Percentiles rank a stretch among this genome's conserved stretches.
Evolutionary conservation across 768 basidiomycete species (phyloP).

Genomic region (Lactarius trivialis): DNA sequence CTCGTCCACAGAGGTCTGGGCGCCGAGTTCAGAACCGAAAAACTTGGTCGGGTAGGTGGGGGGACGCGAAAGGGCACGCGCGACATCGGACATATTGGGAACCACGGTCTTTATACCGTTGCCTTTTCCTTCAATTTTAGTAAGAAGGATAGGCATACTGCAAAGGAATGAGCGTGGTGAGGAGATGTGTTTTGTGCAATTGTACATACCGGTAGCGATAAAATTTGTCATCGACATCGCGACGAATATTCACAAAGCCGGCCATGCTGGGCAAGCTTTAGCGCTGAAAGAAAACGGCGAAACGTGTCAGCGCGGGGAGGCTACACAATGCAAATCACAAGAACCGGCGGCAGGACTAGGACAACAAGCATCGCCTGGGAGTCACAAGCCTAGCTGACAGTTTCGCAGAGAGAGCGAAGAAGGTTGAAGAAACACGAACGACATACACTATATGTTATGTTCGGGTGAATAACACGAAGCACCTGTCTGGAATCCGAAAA

Average conservation of each 20-base stretch:
- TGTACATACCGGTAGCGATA: slow-evolving; percentile 79
- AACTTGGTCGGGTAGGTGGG: slow-evolving; percentile 98
- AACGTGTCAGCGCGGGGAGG: not conserved
- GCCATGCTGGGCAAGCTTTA: slow-evolving; percentile 79
- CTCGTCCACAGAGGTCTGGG: slow-evolving; percentile 94
- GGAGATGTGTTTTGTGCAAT: not conserved
- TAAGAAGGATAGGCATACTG: slow-evolving; percentile 91
- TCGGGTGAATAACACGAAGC: slow-evolving; percentile 45
- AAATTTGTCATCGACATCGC: slow-evolving; percentile 95
- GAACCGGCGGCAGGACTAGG: not conserved
- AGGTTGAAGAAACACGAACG: slow-evolving; percentile 39
- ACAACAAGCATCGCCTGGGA: not conserved
- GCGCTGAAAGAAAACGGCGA: slow-evolving; percentile 37
- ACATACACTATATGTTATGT: slow-evolving; percentile 35
- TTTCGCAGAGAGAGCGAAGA: not conserved
- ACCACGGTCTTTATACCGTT: slow-evolving; percentile 99
- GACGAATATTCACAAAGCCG: slow-evolving; percentile 86
- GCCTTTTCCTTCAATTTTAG: slow-evolving; percentile 98
- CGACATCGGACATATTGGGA: slow-evolving; percentile 97
- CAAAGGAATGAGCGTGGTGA: not conserved
- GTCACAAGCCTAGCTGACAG: not conserved
- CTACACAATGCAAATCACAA: slow-evolving; percentile 20
- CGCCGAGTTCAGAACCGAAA: slow-evolving; percentile 97
- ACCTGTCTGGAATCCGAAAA: slow-evolving; percentile 65
- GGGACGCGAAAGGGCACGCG: slow-evolving; percentile 89